These are phyloP conservation scores for Lasiosphaeria hispida DNA, from an alignment of 495 filamentous ascomycete genomes.

Conservation along the genomic window DNA sequence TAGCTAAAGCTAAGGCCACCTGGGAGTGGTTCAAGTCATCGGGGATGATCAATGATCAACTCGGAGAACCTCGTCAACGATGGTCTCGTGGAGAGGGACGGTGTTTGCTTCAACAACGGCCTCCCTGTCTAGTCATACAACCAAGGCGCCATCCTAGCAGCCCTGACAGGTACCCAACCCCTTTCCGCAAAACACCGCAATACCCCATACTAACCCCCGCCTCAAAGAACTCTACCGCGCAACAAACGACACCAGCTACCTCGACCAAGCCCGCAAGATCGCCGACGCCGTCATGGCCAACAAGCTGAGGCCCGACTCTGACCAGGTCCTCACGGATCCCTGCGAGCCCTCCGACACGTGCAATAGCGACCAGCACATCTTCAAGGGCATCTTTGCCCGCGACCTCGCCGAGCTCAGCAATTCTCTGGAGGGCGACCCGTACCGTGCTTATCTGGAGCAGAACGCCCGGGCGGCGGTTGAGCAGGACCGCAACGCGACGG, in stretches of 20 bases:
- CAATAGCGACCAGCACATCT: constrained; percentile 58
- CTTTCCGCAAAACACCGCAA: not conserved
- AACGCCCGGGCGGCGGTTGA: constrained; percentile 59
- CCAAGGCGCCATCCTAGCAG: constrained; percentile 71
- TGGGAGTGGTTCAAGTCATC: constrained; percentile 64
- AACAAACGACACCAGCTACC: constrained; percentile 34
- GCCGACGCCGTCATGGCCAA: constrained; percentile 42
- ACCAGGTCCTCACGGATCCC: constrained; percentile 59
- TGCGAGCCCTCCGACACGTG: constrained; percentile 51
- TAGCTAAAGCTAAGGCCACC: constrained; percentile 50
- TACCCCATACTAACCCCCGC: not conserved
- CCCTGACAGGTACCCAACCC: constrained; percentile 52
- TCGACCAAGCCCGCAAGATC: constrained; percentile 54
- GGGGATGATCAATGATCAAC: constrained; percentile 67
- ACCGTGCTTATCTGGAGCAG: constrained; percentile 48
- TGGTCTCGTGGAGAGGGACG: constrained; percentile 47
- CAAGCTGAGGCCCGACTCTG: not conserved
- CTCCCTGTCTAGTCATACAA: constrained; percentile 67
- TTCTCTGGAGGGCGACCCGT: constrained; percentile 44
- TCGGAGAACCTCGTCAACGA: constrained; percentile 61
- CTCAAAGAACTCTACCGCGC: constrained; percentile 25
- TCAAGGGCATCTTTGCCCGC: constrained; percentile 72
- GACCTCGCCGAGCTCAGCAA: constrained; percentile 57
- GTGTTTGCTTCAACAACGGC: constrained; percentile 59
- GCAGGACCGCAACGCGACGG: constrained; percentile 46